These are phyloP conservation scores for Lathyrus oleraceus DNA, from an alignment of 306 rosid genomes.

Conservation along the genomic window DNA sequence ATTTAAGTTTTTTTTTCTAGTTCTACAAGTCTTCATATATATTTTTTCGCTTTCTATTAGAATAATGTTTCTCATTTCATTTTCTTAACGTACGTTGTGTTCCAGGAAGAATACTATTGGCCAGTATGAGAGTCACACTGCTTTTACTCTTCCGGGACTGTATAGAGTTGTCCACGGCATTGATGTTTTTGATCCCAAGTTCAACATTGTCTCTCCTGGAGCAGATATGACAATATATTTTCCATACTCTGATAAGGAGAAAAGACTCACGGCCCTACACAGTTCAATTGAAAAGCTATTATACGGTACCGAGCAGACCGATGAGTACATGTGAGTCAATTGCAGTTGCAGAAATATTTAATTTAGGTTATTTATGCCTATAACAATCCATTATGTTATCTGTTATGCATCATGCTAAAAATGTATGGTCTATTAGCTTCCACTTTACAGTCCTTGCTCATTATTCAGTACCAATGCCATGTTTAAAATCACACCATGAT, in stretches of 20 bases:
- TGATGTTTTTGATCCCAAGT: constrained; percentile 97
- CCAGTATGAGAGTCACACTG: constrained; percentile 89
- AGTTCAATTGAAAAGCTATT: constrained; percentile 72
- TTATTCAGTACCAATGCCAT: constrained; percentile 2
- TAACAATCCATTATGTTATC: not conserved
- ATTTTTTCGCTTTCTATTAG: not conserved
- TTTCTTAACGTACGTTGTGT: constrained; percentile 21
- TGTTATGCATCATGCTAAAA: not conserved
- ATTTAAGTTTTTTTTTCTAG: too few species aligned
- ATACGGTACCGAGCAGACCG: constrained; percentile 64
- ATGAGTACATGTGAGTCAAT: constrained; percentile 68
- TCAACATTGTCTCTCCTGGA: constrained; percentile 97
- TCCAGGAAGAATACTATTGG: constrained; percentile 90
- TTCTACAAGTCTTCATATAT: too few species aligned
- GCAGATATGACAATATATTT: constrained; percentile 87
- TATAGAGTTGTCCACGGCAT: constrained; percentile 95
- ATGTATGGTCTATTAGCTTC: constrained; percentile 8
- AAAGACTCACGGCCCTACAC: constrained; percentile 78
- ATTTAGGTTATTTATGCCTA: constrained; percentile 1
- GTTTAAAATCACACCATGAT: constrained; percentile 2
- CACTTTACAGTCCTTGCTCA: constrained; percentile 9
- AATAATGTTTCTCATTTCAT: constrained; percentile 11
- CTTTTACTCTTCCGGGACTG: constrained; percentile 88
- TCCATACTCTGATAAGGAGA: constrained; percentile 74
- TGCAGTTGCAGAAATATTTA: constrained; percentile 12